These are phyloP conservation scores for Plasmodium blacklocki DNA, from an alignment of 169 alveolate genomes.

Conservation along the genomic window DNA sequence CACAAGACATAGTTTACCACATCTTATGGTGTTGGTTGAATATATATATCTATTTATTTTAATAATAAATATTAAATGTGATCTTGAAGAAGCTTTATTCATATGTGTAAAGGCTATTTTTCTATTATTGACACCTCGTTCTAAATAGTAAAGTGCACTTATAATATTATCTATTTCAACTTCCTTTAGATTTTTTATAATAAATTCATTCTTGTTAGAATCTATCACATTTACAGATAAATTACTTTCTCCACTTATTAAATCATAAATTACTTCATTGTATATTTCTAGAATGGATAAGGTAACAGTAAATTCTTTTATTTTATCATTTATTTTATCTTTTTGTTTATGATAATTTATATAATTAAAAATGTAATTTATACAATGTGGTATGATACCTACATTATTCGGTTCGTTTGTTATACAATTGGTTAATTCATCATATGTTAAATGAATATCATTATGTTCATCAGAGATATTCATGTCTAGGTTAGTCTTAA, in stretches of 20 bases:
- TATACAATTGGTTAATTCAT: constrained; percentile 85
- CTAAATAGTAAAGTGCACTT: constrained; percentile 38
- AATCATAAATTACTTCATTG: constrained; percentile 80
- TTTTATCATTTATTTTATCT: constrained; percentile 43
- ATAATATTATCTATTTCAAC: constrained; percentile 60
- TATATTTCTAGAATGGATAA: constrained; percentile 81
- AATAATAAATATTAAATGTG: constrained; percentile 80
- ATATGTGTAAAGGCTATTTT: constrained; percentile 80
- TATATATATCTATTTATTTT: constrained; percentile 65
- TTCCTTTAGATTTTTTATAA: constrained; percentile 65
- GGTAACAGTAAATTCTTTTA: constrained; percentile 65
- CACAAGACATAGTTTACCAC: constrained; percentile 82
- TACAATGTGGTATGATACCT: constrained; percentile 51
- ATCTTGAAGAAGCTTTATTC: constrained; percentile 82
- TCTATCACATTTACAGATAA: constrained; percentile 58
- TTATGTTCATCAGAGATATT: too few relatives aligned
- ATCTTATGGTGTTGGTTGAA: constrained; percentile 86
- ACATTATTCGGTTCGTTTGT: constrained; percentile 79
- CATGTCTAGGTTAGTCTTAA: background rate
- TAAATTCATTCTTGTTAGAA: constrained; percentile 38
- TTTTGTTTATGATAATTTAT: constrained; percentile 36
- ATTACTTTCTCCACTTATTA: constrained; percentile 67
- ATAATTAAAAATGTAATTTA: constrained; percentile 83
- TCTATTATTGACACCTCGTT: constrained; percentile 77
- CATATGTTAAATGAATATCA: constrained; percentile 78